A percentile compares a stretch with the other conserved stretches of the same genome.
phyloP scores from a whole-genome alignment of 768 basidiomycete species.

The Sarcodon aspratus region DNA sequence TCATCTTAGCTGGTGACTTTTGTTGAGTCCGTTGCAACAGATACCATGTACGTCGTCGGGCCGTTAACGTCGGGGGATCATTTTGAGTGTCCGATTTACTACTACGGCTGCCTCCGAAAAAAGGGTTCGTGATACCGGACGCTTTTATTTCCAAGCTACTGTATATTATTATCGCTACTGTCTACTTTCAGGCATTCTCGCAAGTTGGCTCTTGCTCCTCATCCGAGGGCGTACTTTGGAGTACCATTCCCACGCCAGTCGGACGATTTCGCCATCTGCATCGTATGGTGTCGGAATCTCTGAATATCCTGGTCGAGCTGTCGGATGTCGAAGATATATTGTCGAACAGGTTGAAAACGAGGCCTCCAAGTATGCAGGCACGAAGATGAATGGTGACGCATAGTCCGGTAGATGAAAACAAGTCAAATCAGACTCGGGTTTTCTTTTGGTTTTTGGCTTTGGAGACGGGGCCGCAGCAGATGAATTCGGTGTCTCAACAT shows the following conservation, averaged over 20 bases:
- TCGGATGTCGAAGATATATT: conserved; percentile 91
- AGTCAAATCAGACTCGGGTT: conserved; percentile 25
- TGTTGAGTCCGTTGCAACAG: too few species aligned
- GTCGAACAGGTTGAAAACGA: conserved; percentile 85
- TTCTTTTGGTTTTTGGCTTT: conserved; percentile 1
- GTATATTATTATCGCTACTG: conserved; percentile 8
- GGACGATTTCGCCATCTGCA: conserved; percentile 87
- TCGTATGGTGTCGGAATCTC: conserved; percentile 96
- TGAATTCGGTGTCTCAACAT: conserved; percentile 7
- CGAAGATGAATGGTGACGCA: conserved; percentile 85
- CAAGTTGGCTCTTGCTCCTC: conserved; percentile 49
- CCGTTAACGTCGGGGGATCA: too few species aligned
- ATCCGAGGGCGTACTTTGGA: conserved; percentile 56
- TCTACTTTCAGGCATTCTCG: conserved; percentile 59
- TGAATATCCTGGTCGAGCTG: conserved; percentile 89
- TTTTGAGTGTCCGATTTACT: too few species aligned
- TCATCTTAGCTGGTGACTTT: too few species aligned
- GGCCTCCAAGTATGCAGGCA: conserved; percentile 84
- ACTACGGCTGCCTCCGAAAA: too few species aligned
- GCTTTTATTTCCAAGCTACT: too few species aligned
- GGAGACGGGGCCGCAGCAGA: neutral
- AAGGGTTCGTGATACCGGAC: too few species aligned
- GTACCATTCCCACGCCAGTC: conserved; percentile 96
- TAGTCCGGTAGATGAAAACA: conserved; percentile 82
- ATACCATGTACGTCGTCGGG: too few species aligned